A percentile compares a stretch with the other conserved stretches of the same genome.
These are phyloP conservation scores for Luffa aegyptiaca DNA, from an alignment of 306 rosid species.

Conservation along the genomic window DNA sequence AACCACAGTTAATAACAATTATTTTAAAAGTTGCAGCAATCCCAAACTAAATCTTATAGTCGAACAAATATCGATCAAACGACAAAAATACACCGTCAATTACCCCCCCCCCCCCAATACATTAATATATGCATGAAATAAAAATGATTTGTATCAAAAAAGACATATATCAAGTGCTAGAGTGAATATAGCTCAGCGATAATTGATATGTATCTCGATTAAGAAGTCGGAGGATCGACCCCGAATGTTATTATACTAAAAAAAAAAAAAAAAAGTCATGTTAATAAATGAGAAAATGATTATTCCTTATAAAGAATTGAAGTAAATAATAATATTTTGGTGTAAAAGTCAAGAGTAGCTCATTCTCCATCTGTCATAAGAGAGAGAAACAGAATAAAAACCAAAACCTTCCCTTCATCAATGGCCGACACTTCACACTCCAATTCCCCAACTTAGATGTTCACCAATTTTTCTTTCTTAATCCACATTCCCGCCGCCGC, in stretches of 20 bases:
- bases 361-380: background rate
- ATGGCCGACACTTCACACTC: background rate
- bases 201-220: too few relatives aligned
- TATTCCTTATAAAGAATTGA: background rate
- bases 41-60: too few relatives aligned
- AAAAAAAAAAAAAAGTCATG: background rate
- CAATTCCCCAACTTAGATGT: background rate
- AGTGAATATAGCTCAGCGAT: too few relatives aligned
- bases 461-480: background rate
- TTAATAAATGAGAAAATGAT: background rate
- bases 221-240: too few relatives aligned
- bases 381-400: background rate
- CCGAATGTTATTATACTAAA: too few relatives aligned
- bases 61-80: too few relatives aligned
- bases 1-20: too few relatives aligned
- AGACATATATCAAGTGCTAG: too few relatives aligned
- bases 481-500: background rate
- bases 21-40: too few relatives aligned
- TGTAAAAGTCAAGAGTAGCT: background rate
- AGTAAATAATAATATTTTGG: background rate
- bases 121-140: too few relatives aligned
- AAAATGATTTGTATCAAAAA: too few relatives aligned
- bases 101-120: too few relatives aligned
- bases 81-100: background rate
- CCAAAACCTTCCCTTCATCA: background rate